Conservation (phyloP, 2,329 filamentous ascomycete genomes). For the Fonsecaea pedrosoi region DNA sequence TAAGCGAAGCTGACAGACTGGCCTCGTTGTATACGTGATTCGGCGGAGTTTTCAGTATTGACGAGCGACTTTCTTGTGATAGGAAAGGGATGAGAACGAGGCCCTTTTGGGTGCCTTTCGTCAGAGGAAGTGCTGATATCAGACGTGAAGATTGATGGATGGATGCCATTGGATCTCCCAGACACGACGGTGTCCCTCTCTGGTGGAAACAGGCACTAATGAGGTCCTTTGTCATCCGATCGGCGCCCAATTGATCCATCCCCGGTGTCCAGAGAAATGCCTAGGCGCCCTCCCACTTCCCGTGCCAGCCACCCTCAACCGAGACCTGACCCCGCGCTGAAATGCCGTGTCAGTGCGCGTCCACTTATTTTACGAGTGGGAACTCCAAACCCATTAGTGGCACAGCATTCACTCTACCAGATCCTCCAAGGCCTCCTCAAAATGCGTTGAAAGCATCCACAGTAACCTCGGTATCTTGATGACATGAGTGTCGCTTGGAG, state of each 20-base stretch:
- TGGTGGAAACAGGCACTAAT: neutral
- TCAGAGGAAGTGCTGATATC: neutral
- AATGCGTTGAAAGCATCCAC: neutral
- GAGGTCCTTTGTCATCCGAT: too few relatives aligned
- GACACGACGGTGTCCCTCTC: neutral
- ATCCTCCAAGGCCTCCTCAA: neutral
- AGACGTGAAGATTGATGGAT: neutral
- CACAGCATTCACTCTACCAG: neutral
- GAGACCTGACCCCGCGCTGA: neutral
- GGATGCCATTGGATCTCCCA: neutral
- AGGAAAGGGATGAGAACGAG: neutral
- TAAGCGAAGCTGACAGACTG: neutral
- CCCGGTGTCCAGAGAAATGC: neutral
- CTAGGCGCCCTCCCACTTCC: neutral
- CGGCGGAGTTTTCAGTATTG: neutral
- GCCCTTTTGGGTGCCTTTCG: too few relatives aligned
- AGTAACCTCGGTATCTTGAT: neutral
- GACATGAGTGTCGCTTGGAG: neutral
- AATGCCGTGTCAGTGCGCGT: neutral
- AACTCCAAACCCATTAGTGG: neutral
- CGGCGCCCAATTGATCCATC: neutral
- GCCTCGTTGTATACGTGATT: neutral
- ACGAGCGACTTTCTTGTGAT: neutral
- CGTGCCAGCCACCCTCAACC: neutral
- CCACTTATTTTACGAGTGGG: neutral